phyloP scores from a whole-genome alignment of 108 stramenopile genomes.

The Fragilaria radians region DNA sequence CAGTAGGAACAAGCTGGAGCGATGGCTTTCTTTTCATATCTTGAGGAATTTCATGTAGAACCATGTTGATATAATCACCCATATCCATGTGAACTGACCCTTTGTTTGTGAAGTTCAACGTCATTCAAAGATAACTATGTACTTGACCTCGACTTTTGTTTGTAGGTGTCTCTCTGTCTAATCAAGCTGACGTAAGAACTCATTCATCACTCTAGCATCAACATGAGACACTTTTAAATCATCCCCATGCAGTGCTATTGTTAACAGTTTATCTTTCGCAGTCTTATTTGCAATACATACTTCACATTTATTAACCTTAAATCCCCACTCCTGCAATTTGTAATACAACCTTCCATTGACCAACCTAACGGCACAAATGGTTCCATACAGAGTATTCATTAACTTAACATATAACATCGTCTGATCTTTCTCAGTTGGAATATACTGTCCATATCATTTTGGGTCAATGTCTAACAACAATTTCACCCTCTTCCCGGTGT shows the following conservation, averaged over 20 bases:
- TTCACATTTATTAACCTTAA: constrained; percentile 27
- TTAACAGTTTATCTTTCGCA: constrained; percentile 22
- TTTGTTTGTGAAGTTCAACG: constrained; percentile 20
- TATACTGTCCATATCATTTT: background rate
- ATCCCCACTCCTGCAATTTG: constrained; percentile 16
- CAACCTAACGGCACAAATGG: constrained; percentile 16
- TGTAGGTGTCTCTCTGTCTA: constrained; percentile 3
- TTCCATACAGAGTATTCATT: constrained; percentile 27
- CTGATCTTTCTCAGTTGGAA: background rate
- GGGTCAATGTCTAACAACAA: constrained; percentile 4
- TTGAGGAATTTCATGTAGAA: too few relatives aligned
- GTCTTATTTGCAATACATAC: constrained; percentile 33
- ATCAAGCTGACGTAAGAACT: constrained; percentile 5
- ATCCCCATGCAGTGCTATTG: constrained; percentile 37
- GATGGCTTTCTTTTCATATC: too few relatives aligned
- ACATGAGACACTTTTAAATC: constrained; percentile 38
- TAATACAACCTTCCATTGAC: constrained; percentile 9
- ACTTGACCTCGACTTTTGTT: constrained; percentile 1
- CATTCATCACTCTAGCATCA: constrained; percentile 3
- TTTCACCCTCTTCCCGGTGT: background rate
- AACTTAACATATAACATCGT: constrained; percentile 12
- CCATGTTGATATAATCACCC: too few relatives aligned
- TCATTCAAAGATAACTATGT: constrained; percentile 33
- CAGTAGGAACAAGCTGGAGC: too few relatives aligned
- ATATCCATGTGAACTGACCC: too few relatives aligned